These are phyloP conservation scores for Blastocystis sp. DNA, from an alignment of 352 stramenopile species.

Conservation along the genomic window DNA sequence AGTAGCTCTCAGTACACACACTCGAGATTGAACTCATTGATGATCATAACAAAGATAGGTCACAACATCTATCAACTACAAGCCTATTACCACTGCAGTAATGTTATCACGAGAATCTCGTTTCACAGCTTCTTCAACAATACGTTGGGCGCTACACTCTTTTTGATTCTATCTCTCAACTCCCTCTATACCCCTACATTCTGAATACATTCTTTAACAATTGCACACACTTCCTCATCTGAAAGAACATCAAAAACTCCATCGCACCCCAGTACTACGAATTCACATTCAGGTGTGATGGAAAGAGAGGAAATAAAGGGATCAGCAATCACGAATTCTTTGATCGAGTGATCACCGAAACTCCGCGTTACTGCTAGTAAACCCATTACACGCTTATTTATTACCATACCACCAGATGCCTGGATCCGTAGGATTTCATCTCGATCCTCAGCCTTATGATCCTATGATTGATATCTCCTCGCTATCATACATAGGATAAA, in stretches of 20 bases:
- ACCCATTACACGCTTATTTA: slow-evolving; percentile 63
- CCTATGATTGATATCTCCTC: background rate
- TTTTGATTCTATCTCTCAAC: background rate
- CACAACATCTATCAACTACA: background rate
- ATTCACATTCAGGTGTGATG: slow-evolving; percentile 21
- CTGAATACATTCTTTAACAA: slow-evolving; percentile 15
- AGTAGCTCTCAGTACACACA: no score
- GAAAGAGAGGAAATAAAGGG: slow-evolving; percentile 4
- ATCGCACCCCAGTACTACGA: slow-evolving; percentile 48
- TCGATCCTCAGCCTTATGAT: slow-evolving; percentile 61
- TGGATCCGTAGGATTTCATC: slow-evolving; percentile 43
- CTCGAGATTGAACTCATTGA: background rate
- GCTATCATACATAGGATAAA: slow-evolving; percentile 30
- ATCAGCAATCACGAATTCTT: slow-evolving; percentile 63
- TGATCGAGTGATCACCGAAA: slow-evolving; percentile 65
- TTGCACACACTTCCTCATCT: slow-evolving; percentile 58
- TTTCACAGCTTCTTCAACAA: slow-evolving; percentile 45
- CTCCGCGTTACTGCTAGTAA: slow-evolving; percentile 56
- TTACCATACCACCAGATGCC: slow-evolving; percentile 14
- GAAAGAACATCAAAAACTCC: slow-evolving; percentile 66
- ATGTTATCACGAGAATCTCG: slow-evolving; percentile 63
- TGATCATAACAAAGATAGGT: background rate
- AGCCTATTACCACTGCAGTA: slow-evolving; percentile 54
- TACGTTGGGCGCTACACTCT: background rate
- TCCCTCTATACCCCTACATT: background rate